Conservation (phyloP, 148 eudicot species). For the Pharnaceum exiguum region DNA sequence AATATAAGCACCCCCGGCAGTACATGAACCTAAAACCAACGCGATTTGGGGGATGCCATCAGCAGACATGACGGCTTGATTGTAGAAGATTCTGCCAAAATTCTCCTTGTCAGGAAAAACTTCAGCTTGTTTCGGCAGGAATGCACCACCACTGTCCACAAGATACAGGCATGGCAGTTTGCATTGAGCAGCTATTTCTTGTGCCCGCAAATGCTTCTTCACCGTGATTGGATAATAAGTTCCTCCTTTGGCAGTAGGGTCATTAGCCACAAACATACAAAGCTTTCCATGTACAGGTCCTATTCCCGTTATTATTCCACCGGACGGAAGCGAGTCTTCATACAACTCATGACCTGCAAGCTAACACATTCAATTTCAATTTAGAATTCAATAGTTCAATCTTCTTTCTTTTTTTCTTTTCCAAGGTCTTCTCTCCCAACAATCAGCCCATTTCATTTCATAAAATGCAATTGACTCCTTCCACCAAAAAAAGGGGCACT, state of each 20-base stretch:
- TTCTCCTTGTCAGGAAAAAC: conserved; percentile 98
- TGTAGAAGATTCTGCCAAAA: conserved; percentile 93
- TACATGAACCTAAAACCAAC: conserved; percentile 91
- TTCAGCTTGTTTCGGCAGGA: conserved; percentile 95
- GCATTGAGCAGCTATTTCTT: conserved; percentile 91
- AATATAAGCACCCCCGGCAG: conserved; percentile 98
- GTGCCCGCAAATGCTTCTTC: conserved; percentile 94
- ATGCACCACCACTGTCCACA: conserved; percentile 99
- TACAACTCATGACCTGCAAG: conserved; percentile 94
- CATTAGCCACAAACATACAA: conserved; percentile 98
- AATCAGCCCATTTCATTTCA: too few species aligned
- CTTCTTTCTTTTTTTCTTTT: too few species aligned
- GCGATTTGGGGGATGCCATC: conserved; percentile 97
- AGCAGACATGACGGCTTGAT: conserved; percentile 90
- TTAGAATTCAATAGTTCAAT: too few species aligned
- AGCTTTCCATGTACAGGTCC: conserved; percentile 93
- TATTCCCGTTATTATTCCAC: conserved; percentile 91
- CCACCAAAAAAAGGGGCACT: too few species aligned
- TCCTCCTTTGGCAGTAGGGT: conserved; percentile 97
- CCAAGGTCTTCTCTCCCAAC: too few species aligned
- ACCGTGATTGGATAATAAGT: conserved; percentile 94
- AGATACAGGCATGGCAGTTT: conserved; percentile 91
- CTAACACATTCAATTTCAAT: conserved; percentile 31
- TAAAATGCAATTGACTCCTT: too few species aligned
- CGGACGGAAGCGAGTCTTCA: conserved; percentile 76